Evolutionary conservation across 176 grass and related monocot species (phyloP), one percentile per base, ranked within the genome.

Genomic region (Saccharum officinarum): DNA sequence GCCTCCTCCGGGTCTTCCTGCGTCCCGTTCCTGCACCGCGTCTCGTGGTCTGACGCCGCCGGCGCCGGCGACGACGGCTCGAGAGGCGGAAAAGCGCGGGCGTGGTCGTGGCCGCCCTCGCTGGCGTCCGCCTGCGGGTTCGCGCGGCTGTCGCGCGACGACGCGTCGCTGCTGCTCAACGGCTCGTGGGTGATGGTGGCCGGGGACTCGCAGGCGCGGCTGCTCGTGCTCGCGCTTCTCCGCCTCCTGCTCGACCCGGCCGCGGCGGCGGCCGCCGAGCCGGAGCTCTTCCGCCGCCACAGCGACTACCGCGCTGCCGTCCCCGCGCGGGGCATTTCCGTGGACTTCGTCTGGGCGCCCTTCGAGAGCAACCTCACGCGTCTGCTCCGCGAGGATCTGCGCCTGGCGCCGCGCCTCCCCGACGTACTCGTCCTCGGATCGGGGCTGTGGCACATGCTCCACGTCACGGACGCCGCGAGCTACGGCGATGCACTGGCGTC

Each of bases 361-460:
- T 98, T 91, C 80, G 93, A 95, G 84, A 30, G 47, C 81, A 98
- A 98, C 80, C 83, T 98, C 77, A 98, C 93, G 2, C 84, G 87
- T 11, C 69, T 93, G 65, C 80, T 98, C 47, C 87, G 50, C 73
- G 89, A 87, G 71, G 85, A 94, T 46, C 91, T 95, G 73, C 87
- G 90, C 41, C 85, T 84, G 4, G 82, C 83, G 17, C 85, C 82
- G 0, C 90, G 76, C 10, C 66, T 77, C 26, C 95, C 95, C 13
- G 95, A 98, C 45, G 93, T 98, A 37, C 83, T 98, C 80, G 85
- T 95, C 36, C 80, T 98, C 28, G 95, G 95, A 84, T 93, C 95
- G 8, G 95, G 95, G 14, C 91, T 98, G 61, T 98, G 95, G 95
- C 95, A 98, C 82, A 95, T 98, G 95, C 89, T 98, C 38, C 95